Conservation (phyloP, 139 green algal genomes). For the Auxenochlorella pyrenoidosa region DNA sequence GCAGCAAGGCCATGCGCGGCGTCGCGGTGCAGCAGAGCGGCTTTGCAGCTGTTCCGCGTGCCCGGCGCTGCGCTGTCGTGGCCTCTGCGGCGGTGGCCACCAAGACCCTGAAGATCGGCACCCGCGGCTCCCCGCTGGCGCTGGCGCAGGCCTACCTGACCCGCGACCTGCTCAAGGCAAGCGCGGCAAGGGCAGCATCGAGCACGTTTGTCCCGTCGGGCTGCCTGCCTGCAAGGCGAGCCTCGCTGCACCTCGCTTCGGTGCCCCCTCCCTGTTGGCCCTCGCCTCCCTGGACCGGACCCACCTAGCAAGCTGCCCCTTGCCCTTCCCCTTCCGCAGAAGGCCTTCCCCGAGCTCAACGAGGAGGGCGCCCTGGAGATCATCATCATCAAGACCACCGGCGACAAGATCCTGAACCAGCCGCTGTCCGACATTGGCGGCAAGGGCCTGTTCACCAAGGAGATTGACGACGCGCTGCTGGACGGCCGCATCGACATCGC, state of each 20-base stretch:
- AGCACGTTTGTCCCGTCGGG: too few species aligned
- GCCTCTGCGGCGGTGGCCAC: slow-evolving; percentile 53
- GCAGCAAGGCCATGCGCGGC: background rate
- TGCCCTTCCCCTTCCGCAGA: slow-evolving; percentile 45
- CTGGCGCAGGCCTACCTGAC: slow-evolving; percentile 99
- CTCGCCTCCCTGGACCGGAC: too few species aligned
- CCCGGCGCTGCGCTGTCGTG: background rate
- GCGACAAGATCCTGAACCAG: slow-evolving; percentile 98
- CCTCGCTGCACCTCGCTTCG: background rate
- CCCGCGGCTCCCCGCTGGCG: slow-evolving; percentile 91
- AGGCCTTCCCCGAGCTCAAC: slow-evolving; percentile 84
- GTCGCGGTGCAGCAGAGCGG: background rate
- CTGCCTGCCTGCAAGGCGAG: too few species aligned
- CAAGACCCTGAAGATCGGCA: slow-evolving; percentile 85
- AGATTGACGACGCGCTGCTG: slow-evolving; percentile 98
- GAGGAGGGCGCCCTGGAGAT: slow-evolving; percentile 98
- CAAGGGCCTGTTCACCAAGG: slow-evolving; percentile 99
- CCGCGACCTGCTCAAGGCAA: slow-evolving; percentile 92
- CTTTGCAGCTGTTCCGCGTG: background rate
- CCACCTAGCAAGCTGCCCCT: too few species aligned
- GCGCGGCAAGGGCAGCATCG: background rate
- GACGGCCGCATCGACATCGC: slow-evolving; percentile 96
- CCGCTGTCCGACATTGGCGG: slow-evolving; percentile 98
- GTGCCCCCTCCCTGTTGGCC: too few species aligned
- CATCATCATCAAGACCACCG: slow-evolving; percentile 99